Base-by-base conservation (phyloP, 1,284 basidiomycete species). In the Austroboletus niveus region DNA sequence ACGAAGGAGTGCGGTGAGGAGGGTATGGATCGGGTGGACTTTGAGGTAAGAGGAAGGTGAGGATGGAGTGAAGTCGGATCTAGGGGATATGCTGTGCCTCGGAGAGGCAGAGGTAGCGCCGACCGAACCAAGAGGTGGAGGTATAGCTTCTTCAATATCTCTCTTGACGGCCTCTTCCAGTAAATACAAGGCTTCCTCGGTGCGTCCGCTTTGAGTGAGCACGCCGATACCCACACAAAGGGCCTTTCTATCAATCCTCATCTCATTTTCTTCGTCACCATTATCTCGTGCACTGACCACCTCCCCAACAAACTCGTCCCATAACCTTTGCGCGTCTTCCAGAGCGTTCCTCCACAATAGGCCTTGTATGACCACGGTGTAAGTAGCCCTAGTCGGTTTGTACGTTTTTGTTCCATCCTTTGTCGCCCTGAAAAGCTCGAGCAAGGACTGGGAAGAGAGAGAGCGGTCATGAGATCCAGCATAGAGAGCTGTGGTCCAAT, bases 291-390 rank as follows among this genome's bases (percentile, higher is more conserved):
- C 27, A 5, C 15, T 27, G 20, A 53, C 52, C 1, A 62, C 63
- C 14, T 62, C 53, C 1, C 22, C 15, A 12, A 71, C 49, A 8
- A 80, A 69, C 39, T 71, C 67, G 15, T 70, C 62, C 77, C 83
- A 85, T 20, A 80, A 65, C 2, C 60, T 61, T 29, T 72, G 60
- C 0, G 82, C 81, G 1, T 68, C 63, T 5, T 58, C 49, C 48
- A 60, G 30, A 10, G 65, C 65, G n/a, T 56, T 54, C 29, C 48
- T 58, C 57, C 64, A 62, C 10, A 84, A 56, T 9, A 88, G 69
- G 1, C 78, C 81, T 24, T 75, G 75, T 31, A 88, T 74, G 45
- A 84, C 64, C 24, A 80, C 68, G 11, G 79, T 80, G 52, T 75
- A 74, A 0, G 73, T 68, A 41, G 75, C 72, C 9, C 75, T 65